Evolutionary conservation across 2,329 filamentous ascomycete species (phyloP).

Genomic region (Aspergillus sp.): DNA sequence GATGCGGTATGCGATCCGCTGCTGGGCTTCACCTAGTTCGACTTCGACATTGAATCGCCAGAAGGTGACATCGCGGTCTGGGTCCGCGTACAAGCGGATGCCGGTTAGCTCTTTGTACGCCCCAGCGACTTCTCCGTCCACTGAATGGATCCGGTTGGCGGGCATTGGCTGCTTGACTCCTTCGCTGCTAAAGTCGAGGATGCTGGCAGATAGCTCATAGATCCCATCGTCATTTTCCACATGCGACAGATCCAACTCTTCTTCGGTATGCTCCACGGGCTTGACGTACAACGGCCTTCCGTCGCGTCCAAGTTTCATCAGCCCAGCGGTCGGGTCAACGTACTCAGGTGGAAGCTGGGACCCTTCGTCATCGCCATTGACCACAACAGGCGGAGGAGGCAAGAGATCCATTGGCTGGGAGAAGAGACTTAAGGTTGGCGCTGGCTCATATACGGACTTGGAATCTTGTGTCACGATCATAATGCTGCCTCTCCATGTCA

Average conservation of each 20-base stretch:
- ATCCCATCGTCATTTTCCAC: slow-evolving; percentile 76
- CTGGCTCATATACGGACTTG: slow-evolving; percentile 72
- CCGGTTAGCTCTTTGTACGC: slow-evolving; percentile 79
- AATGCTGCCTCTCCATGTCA: slow-evolving; percentile 86
- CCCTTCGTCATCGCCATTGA: slow-evolving; percentile 51
- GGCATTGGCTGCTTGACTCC: slow-evolving; percentile 37
- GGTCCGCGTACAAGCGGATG: slow-evolving; percentile 72
- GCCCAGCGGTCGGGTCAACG: slow-evolving; percentile 80
- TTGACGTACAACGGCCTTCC: slow-evolving; percentile 83
- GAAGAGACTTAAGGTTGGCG: slow-evolving; percentile 74
- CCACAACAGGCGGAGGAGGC: slow-evolving; percentile 65
- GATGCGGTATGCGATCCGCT: slow-evolving; percentile 90
- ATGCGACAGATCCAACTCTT: slow-evolving; percentile 68
- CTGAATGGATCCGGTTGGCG: slow-evolving; percentile 38
- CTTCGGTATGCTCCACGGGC: slow-evolving; percentile 77
- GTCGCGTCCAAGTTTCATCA: slow-evolving; percentile 75
- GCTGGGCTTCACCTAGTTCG: slow-evolving; percentile 69
- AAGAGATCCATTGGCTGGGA: slow-evolving; percentile 77
- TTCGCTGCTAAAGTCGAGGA: slow-evolving; percentile 35
- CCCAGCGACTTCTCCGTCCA: slow-evolving; percentile 71
- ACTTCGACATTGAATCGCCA: slow-evolving; percentile 96
- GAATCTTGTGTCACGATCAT: slow-evolving; percentile 92
- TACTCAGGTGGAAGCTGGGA: slow-evolving; percentile 65
- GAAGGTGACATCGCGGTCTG: slow-evolving; percentile 82
- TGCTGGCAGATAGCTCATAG: slow-evolving; percentile 60